A percentile compares a stretch with the other conserved stretches of the same genome.
phyloP scores from a whole-genome alignment of 2,329 filamentous ascomycete genomes.

The Atkinsonella texensis region DNA sequence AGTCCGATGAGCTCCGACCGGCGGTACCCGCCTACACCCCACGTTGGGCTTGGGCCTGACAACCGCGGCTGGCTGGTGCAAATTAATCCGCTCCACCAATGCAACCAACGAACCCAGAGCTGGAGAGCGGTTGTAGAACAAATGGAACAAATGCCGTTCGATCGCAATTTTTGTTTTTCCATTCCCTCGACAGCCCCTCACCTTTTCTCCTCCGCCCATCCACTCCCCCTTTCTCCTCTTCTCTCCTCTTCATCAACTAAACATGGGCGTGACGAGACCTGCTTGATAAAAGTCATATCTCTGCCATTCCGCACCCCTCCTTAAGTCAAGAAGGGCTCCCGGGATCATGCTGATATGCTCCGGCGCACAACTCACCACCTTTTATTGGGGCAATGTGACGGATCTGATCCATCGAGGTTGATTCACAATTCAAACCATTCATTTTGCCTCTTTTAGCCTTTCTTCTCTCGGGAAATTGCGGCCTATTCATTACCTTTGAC shows the following conservation, averaged over 20 bases:
- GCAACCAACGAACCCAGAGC: too few relatives aligned
- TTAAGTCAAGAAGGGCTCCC: conserved; percentile 6
- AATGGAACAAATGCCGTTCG: too few relatives aligned
- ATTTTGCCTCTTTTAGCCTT: conserved; percentile 4
- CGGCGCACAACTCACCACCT: conserved; percentile 51
- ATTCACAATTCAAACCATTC: conserved; percentile 10
- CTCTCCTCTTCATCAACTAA: conserved; percentile 58
- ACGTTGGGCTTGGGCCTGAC: too few relatives aligned
- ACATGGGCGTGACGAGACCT: conserved; percentile 63
- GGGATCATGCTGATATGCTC: conserved; percentile 54
- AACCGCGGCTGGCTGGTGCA: too few relatives aligned
- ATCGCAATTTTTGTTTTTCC: too few relatives aligned
- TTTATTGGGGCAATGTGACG: conserved; percentile 47
- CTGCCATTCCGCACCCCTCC: conserved; percentile 34
- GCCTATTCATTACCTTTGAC: not conserved
- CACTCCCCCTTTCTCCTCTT: conserved; percentile 15
- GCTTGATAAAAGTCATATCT: conserved; percentile 42
- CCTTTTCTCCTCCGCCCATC: not conserved
- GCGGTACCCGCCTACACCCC: conserved; percentile 3
- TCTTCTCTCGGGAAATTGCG: too few relatives aligned
- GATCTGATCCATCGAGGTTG: conserved; percentile 46
- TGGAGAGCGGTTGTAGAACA: too few relatives aligned
- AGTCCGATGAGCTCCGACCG: conserved; percentile 13
- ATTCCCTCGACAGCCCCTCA: not conserved
- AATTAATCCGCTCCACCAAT: too few relatives aligned